A percentile compares a stretch with the other conserved stretches of the same genome.
These are phyloP conservation scores for Debaryomyces maramus DNA, from an alignment of 805 yeast genomes.

Conservation along the genomic window DNA sequence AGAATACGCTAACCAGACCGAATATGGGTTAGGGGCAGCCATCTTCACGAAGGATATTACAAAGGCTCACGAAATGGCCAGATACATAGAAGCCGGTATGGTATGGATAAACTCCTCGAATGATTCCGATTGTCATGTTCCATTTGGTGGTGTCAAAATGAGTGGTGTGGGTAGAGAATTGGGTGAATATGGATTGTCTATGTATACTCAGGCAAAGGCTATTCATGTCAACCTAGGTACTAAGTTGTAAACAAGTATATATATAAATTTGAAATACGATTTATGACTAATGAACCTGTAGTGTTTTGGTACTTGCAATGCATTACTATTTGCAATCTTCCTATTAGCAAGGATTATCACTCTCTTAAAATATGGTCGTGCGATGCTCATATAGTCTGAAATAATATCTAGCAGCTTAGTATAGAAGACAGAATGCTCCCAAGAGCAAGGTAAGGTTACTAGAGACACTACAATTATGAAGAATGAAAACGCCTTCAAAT, in stretches of 20 bases:
- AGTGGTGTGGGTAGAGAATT: conserved; percentile 82
- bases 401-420: too few species aligned
- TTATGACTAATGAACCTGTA: too few species aligned
- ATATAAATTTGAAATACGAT: too few species aligned
- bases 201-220: conserved; percentile 75
- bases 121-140: conserved; percentile 46
- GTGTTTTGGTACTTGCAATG: too few species aligned
- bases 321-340: too few species aligned
- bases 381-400: too few species aligned
- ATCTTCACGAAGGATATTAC: conserved; percentile 69
- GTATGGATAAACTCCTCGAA: conserved; percentile 49
- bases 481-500: neutral
- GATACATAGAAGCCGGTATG: conserved; percentile 46
- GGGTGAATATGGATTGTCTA: conserved; percentile 69
- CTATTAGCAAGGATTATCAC: too few species aligned
- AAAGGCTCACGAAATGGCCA: conserved; percentile 64
- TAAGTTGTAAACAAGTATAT: conserved; percentile 33
- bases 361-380: too few species aligned
- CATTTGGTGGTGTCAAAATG: conserved; percentile 80
- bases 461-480: conserved; percentile 1
- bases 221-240: conserved; percentile 68
- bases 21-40: conserved; percentile 82
- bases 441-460: too few species aligned
- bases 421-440: too few species aligned
- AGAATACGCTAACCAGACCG: conserved; percentile 65